phyloP scores from a whole-genome alignment of 805 yeast species.

The Candida succiphila region DNA sequence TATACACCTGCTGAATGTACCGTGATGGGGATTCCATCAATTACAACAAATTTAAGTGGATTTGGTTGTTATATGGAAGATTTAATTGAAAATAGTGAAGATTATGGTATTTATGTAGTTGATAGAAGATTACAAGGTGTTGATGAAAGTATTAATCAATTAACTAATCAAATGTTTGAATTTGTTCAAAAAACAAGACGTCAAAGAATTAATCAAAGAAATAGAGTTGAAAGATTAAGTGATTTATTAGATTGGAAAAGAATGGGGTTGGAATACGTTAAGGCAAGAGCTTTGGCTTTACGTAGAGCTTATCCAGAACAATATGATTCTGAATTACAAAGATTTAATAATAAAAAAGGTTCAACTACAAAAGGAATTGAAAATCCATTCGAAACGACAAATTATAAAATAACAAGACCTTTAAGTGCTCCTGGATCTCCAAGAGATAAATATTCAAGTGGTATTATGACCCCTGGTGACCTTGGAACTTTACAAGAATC shows the following conservation, averaged over 20 bases:
- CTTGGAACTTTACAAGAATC: constrained; percentile 94
- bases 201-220: constrained; percentile 95
- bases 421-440: constrained; percentile 98
- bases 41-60: constrained; percentile 92
- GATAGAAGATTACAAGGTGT: constrained; percentile 89
- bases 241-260: constrained; percentile 96
- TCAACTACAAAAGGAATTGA: constrained; percentile 3
- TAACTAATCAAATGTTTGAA: constrained; percentile 81
- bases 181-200: constrained; percentile 85
- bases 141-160: constrained; percentile 88
- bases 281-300: constrained; percentile 86
- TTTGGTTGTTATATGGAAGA: constrained; percentile 99
- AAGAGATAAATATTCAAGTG: constrained; percentile 44
- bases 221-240: constrained; percentile 88
- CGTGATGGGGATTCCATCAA: constrained; percentile 98
- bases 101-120: constrained; percentile 94
- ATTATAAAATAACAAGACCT: constrained; percentile 77
- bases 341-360: constrained; percentile 3
- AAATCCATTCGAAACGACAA: constrained; percentile 27
- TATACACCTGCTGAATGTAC: constrained; percentile 99
- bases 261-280: constrained; percentile 94
- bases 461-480: constrained; percentile 94
- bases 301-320: constrained; percentile 90
- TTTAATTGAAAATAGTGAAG: constrained; percentile 84
- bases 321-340: constrained; percentile 35